Percentiles rank a stretch among this genome's conserved stretches.
Evolutionary conservation across 345 rosid species (phyloP).

Genomic region (Barbarea vulgaris): DNA sequence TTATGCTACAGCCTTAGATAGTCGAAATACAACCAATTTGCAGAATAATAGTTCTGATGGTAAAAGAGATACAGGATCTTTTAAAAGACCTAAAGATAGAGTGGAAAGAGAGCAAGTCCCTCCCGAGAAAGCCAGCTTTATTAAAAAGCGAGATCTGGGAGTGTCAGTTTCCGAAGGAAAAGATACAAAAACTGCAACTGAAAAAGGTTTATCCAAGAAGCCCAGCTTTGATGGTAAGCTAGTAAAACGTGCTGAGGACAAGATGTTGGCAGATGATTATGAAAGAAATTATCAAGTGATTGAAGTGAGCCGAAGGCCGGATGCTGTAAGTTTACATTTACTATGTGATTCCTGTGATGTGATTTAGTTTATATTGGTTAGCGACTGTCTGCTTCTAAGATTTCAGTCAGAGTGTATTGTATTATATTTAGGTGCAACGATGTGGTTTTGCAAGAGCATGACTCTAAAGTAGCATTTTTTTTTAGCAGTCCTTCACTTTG

Average conservation of each 20-base stretch:
- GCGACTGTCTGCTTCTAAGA: constrained; percentile 3
- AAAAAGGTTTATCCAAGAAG: constrained; percentile 38
- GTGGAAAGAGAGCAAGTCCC: constrained; percentile 11
- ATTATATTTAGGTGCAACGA: neutral
- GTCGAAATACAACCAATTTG: constrained; percentile 35
- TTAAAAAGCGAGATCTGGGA: constrained; percentile 24
- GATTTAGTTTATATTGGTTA: constrained; percentile 14
- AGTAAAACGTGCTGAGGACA: constrained; percentile 37
- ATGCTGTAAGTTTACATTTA: constrained; percentile 60
- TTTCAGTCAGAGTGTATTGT: constrained; percentile 3
- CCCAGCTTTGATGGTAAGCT: constrained; percentile 44
- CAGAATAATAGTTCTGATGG: constrained; percentile 27
- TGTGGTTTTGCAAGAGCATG: constrained; percentile 3
- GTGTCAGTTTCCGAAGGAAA: constrained; percentile 30
- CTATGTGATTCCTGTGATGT: neutral
- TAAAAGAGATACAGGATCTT: constrained; percentile 11
- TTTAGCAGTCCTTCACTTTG: constrained; percentile 14
- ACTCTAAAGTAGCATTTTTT: constrained; percentile 4
- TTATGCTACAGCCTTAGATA: constrained; percentile 33
- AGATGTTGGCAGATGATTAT: constrained; percentile 39
- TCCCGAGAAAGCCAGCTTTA: constrained; percentile 22
- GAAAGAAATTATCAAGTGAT: constrained; percentile 36
- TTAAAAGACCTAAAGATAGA: constrained; percentile 34
- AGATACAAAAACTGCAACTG: constrained; percentile 36
- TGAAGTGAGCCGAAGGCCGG: constrained; percentile 52